Percentiles rank a stretch among this genome's conserved stretches.
These are phyloP conservation scores for Solanum hybrid DNA, from an alignment of 305 asterid genomes.

Conservation along the genomic window DNA sequence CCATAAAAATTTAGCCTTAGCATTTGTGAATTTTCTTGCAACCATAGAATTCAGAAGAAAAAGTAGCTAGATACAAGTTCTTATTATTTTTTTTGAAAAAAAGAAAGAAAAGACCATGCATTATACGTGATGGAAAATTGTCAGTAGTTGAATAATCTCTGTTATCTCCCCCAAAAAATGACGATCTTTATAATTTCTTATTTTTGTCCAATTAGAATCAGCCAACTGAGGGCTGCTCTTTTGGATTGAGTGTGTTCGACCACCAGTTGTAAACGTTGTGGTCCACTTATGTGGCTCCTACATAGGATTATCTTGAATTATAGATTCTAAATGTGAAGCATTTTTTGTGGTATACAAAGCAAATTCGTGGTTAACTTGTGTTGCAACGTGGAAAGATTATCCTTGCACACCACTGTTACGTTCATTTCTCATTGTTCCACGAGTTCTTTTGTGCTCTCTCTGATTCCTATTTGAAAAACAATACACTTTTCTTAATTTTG, in stretches of 20 bases:
- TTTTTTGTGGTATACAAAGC: slow-evolving; percentile 18
- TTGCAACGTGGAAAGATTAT: slow-evolving; percentile 9
- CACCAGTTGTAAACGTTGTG: slow-evolving; percentile 1
- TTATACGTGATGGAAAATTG: slow-evolving; percentile 31
- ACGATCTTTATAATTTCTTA: background rate
- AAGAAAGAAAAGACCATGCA: background rate
- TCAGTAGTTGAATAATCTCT: background rate
- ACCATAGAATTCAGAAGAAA: background rate
- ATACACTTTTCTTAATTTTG: background rate
- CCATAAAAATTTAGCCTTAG: slow-evolving; percentile 19
- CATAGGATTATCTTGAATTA: slow-evolving; percentile 18
- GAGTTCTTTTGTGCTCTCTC: background rate
- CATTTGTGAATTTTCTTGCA: slow-evolving; percentile 10
- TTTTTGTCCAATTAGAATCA: background rate
- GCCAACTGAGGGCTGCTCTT: background rate
- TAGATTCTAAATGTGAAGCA: background rate
- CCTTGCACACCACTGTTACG: slow-evolving; percentile 3
- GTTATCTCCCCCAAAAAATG: background rate
- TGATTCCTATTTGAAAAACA: background rate
- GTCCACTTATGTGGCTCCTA: background rate
- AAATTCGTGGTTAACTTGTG: slow-evolving; percentile 8
- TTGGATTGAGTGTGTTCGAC: background rate
- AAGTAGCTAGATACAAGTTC: background rate
- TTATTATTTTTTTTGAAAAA: background rate
- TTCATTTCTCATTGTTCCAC: slow-evolving; percentile 13